Conservation (phyloP, 1,284 basidiomycete species). For the Tilletia caries region DNA sequence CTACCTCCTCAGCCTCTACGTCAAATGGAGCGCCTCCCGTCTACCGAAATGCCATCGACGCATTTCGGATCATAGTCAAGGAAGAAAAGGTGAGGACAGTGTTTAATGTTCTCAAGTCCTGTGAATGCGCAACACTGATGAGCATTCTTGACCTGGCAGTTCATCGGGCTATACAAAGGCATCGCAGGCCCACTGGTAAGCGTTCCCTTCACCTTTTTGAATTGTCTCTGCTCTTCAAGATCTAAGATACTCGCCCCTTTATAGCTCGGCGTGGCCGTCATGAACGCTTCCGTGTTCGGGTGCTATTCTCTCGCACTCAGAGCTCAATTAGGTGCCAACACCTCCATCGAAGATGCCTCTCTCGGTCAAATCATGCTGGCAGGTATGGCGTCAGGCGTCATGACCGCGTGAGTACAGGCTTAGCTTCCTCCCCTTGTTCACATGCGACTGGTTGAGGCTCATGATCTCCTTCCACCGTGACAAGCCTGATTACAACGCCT, state of each 20-base stretch:
- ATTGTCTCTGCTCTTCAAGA: too few relatives aligned
- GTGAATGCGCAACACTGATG: neutral
- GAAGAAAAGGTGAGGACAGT: constrained; percentile 27
- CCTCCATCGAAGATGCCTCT: neutral
- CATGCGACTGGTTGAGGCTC: too few relatives aligned
- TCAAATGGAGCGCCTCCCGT: constrained; percentile 17
- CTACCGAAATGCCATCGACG: constrained; percentile 37
- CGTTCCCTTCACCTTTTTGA: neutral
- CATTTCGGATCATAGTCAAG: constrained; percentile 37
- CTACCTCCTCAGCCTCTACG: neutral
- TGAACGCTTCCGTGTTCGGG: constrained; percentile 49
- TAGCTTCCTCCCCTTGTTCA: too few relatives aligned
- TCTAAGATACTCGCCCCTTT: too few relatives aligned
- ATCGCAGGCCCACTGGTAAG: constrained; percentile 22
- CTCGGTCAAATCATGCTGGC: constrained; percentile 35
- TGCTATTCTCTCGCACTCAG: constrained; percentile 36
- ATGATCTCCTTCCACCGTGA: too few relatives aligned
- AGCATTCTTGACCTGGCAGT: neutral
- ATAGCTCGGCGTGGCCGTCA: constrained; percentile 44
- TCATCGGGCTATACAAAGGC: constrained; percentile 46
- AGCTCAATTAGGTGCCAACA: constrained; percentile 17
- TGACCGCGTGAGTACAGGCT: constrained; percentile 21
- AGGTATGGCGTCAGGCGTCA: constrained; percentile 35
- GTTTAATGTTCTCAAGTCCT: neutral
- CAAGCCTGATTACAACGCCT: constrained; percentile 40